A percentile compares a stretch with the other conserved stretches of the same genome.
Conservation (phyloP, 1,284 basidiomycete genomes). For the Ceratobasidium sp. region DNA sequence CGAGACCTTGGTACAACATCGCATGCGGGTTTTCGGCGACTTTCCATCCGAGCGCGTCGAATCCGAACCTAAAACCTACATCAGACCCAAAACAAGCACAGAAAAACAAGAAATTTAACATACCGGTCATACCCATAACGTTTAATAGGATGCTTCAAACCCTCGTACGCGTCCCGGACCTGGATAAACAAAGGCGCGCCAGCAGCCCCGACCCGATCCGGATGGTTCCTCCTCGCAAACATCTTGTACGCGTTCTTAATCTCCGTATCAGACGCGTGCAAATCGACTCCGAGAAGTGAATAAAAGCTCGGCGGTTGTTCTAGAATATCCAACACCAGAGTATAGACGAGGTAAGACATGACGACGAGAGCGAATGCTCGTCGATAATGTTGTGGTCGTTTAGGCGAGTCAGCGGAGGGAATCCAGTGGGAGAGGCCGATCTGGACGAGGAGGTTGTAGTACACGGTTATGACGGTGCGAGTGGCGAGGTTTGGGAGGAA, state of each 20-base stretch:
- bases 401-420: conserved; percentile 3
- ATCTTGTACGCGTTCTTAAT: conserved; percentile 78
- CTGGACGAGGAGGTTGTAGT: background rate
- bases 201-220: conserved; percentile 70
- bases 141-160: conserved; percentile 78
- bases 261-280: conserved; percentile 69
- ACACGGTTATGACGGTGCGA: conserved; percentile 1
- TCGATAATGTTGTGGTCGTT: conserved; percentile 57
- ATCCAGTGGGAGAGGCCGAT: conserved; percentile 19
- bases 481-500: conserved; percentile 23
- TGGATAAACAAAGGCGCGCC: conserved; percentile 76
- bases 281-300: conserved; percentile 71
- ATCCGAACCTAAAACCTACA: conserved; percentile 70
- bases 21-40: conserved; percentile 73
- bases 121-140: conserved; percentile 84
- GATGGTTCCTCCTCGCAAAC: conserved; percentile 80
- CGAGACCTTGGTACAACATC: conserved; percentile 74
- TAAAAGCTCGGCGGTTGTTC: conserved; percentile 77
- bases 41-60: conserved; percentile 73
- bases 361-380: conserved; percentile 72
- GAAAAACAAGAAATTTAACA: conserved; percentile 56
- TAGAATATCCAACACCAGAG: conserved; percentile 65
- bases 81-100: conserved; percentile 4
- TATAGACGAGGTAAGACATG: conserved; percentile 74
- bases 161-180: conserved; percentile 81